Evolutionary conservation across 108 stramenopile species (phyloP).

Genomic region (Tribonema minus): DNA sequence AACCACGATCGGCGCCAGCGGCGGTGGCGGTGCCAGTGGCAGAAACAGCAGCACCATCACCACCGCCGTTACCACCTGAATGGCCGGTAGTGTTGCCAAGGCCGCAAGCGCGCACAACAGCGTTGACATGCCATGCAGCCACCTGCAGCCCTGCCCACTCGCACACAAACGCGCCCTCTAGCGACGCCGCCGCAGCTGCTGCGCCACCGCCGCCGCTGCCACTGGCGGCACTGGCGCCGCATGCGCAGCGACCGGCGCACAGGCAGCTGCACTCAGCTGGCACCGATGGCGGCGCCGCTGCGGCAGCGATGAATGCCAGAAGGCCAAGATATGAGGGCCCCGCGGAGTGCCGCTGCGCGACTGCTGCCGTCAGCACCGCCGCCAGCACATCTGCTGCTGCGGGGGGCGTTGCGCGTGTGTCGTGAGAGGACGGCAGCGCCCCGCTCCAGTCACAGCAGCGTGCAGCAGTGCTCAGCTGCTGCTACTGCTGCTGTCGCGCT

Average conservation of each 20-base stretch:
- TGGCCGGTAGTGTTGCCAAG: no score
- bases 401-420: no score
- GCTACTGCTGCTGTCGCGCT: not conserved
- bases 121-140: not conserved
- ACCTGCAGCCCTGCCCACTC: not conserved
- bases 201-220: not conserved
- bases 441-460: not conserved
- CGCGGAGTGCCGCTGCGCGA: not conserved
- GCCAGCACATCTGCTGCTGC: no score
- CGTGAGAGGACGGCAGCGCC: not conserved
- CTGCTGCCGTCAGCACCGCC: not conserved
- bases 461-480: not conserved
- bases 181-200: no score
- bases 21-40: no score
- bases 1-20: no score
- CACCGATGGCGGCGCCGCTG: not conserved
- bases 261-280: not conserved
- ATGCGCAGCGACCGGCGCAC: not conserved
- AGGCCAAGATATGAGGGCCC: not conserved
- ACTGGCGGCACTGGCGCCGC: not conserved
- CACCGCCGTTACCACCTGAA: no score
- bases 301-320: not conserved
- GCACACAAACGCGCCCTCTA: not conserved
- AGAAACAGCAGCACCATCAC: no score
- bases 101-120: no score